These are phyloP conservation scores for Thraustotheca clavata DNA, from an alignment of 352 stramenopile species.

Conservation along the genomic window DNA sequence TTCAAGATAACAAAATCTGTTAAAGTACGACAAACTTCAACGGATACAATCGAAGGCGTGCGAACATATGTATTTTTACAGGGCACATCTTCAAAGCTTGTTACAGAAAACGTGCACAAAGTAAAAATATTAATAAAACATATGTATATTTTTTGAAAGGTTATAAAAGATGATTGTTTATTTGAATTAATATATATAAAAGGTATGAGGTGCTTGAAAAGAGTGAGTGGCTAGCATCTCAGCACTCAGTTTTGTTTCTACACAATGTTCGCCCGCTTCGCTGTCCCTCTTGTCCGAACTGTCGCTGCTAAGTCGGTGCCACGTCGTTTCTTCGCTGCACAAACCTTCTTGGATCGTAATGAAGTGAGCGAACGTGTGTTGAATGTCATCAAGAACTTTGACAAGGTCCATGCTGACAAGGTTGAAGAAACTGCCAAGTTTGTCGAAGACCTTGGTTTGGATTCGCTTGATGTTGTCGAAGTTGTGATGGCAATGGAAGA, in stretches of 20 bases:
- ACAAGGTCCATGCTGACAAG: constrained; percentile 97
- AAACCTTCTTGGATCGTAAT: constrained; percentile 81
- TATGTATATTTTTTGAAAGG: too few species aligned
- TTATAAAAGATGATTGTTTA: too few species aligned
- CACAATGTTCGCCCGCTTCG: constrained; percentile 37
- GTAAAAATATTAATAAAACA: too few species aligned
- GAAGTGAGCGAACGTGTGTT: constrained; percentile 97
- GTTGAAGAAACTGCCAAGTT: constrained; percentile 90
- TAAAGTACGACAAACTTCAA: too few species aligned
- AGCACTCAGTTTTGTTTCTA: constrained; percentile 4
- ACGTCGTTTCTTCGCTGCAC: constrained; percentile 45
- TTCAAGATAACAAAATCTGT: too few species aligned
- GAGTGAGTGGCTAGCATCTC: background rate
- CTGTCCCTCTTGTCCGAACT: constrained; percentile 55
- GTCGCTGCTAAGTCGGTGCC: constrained; percentile 39
- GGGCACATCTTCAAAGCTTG: too few species aligned
- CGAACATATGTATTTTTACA: too few species aligned
- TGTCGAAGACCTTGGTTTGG: constrained; percentile 96
- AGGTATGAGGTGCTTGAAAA: background rate
- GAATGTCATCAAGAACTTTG: constrained; percentile 98
- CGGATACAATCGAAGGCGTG: too few species aligned
- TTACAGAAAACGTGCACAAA: too few species aligned
- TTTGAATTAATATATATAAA: too few species aligned
- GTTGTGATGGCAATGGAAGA: constrained; percentile 99
- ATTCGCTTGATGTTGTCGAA: constrained; percentile 96